Evolutionary conservation across 2,329 filamentous ascomycete species (phyloP), one percentile per base, ranked within the genome.

Genomic region (Phaeosphaeriaceae sp.): DNA sequence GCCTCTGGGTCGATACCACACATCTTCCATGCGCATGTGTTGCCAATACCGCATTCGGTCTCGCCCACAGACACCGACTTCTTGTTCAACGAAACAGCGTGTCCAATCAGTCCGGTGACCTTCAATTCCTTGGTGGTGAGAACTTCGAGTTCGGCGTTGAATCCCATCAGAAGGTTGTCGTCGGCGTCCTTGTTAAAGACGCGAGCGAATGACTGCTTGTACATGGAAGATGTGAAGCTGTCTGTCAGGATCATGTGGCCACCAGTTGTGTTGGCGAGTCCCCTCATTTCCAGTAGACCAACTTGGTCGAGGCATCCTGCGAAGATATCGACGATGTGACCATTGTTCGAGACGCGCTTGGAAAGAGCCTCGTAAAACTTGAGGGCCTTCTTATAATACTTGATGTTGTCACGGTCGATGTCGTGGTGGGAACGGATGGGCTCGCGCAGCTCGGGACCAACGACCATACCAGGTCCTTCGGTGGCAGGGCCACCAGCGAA

Each of bases 11-110:
- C 93, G 67, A 99, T 97, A 67, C 93, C 93, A 72, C 95, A 98
- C 94, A 99, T 97, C 81, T 99, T 99, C 95, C 95, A 99, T 2
- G 93, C 94, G 79, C 94, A 98, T 0, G 95, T 99, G 76, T 98
- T 98, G 65, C 95, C 95, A 69, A 99, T 97, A 72, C 95, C 95
- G 71, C 94, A 97, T 77, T 99, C 95, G 0, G 95, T 98, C 82
- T 99, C 95, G 53, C 95, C 95, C 13, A 99, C 95, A 1, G 93
- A 97, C 9, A 91, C 91, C 0, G 95, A 98, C 76, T 99, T 99
- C 82, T 98, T 99, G 84, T 98, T 98, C 68, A 97, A 83, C 2
- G 94, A 98, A 48, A 99, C 90, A 0, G 94, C 95, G 77, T 99
- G 95, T 10, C 95, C 95, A 70, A 99, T 99, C 40, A 99, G 84